Evolutionary conservation across 768 basidiomycete species (phyloP), one percentile per base, ranked within the genome.

Genomic region (Rhodotorula toruloides): DNA sequence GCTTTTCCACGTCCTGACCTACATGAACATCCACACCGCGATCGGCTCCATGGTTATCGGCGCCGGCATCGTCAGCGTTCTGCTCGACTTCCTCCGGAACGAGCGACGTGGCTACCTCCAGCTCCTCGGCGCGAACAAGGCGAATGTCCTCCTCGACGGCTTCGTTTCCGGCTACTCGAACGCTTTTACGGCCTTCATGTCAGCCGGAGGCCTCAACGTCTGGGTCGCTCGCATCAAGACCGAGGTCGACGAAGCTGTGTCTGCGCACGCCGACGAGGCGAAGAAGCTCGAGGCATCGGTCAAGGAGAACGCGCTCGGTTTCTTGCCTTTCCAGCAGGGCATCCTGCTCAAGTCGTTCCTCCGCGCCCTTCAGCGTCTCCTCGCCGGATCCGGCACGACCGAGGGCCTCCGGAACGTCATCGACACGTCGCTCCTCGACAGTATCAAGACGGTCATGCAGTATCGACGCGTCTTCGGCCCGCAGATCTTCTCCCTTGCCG

Each of bases 391-490:
- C 1, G 94, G 94, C 14, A 88, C 89, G 7, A 86, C 91, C 8
- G 96, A 99, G 76, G 92, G 93, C 4, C 82, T 99, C 19, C 86
- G 96, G 22, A 93, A 91, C 39, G 81, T 99, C 43, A 91, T 97
- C 62, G 96, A 99, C 77, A 87, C 88, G 55, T 86, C 90, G 3
- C 80, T 98, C 29, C 80, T 92, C 63, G 84, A 85, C 73, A 89
- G 89, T 0, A 82, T 93, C 76, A 91, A 91, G 80, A 87, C 85
- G 77, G 88, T 98, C 49, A 86, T 98, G 72, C 84, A 88, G 71
- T 81, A 90, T 75, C 83, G 91, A 34, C 83, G 82, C 40, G 81
- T 90, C 31, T 96, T 94, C 79, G 96, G 96, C 3, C 83, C 91
- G 3, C 87, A 85, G 71, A 84, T 97, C 56, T 84, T 93, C 49